Base-by-base conservation (phyloP, 495 filamentous ascomycete species). In the Lepraria neglecta region DNA sequence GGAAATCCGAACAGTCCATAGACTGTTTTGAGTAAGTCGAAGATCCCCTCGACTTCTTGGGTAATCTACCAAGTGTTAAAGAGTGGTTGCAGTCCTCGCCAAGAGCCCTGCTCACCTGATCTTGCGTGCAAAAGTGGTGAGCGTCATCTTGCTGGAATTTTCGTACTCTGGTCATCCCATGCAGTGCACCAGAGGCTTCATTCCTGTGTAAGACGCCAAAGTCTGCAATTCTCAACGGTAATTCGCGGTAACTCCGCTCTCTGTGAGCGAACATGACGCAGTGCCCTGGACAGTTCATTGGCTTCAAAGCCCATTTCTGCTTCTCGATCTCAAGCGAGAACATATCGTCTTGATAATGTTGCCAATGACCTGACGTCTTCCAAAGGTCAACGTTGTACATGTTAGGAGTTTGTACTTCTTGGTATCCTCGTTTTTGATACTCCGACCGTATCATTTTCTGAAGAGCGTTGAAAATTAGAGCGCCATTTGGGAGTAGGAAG, bases 241-340 rank as follows among this genome's bases (percentile, higher is more conserved):
- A 75, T 69, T 98, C 92, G 61, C 87, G 79, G 76, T 98, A 94
- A 70, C 84, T 91, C 65, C 86, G 81, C 64, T 88, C 91, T 56
- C 87, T 80, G 70, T 89, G 86, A 17, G 75, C 80, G 70, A 94
- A 95, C 60, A 95, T 80, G 30, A 89, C 72, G 66, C 85, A 88
- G 73, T 94, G 89, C 9, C 88, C 90, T 4, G 95, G 94, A 75
- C 94, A 98, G 74, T 97, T 97, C 94, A 98, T 98, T 40, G 95
- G 94, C 77, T 98, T 98, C 45, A 98, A 80, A 54, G 74, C 78
- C 75, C 73, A 80, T 46, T 87, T 82, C 59, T 90, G 85, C 80
- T 97, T 96, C 69, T 97, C 91, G 40, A 92, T 82, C 40, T 95
- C 85, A 60, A 97, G 81, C 43, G 86, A 83, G 76, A 97, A 97